These are phyloP conservation scores for Eremomyces bilateralis DNA, from an alignment of 495 filamentous ascomycete species.

Conservation along the genomic window DNA sequence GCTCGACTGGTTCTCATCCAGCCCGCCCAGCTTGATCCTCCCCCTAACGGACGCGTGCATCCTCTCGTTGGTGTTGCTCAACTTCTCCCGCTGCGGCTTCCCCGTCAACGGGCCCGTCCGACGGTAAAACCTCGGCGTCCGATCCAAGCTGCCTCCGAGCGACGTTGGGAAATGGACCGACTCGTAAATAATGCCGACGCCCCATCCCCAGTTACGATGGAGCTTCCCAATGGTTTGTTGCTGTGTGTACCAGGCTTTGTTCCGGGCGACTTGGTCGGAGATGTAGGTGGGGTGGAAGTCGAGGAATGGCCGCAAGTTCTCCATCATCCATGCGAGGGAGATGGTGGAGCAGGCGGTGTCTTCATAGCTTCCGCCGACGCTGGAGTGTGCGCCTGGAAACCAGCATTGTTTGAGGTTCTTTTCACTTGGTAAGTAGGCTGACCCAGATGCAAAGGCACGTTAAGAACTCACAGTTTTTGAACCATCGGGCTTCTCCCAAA, in stretches of 20 bases:
- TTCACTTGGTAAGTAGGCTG: slow-evolving; percentile 8
- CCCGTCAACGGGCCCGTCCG: not conserved
- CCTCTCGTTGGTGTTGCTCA: slow-evolving; percentile 1
- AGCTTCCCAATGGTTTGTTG: not conserved
- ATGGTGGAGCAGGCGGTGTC: slow-evolving; percentile 22
- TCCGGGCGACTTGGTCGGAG: not conserved
- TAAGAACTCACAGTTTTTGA: slow-evolving; percentile 1
- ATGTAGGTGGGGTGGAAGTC: slow-evolving; percentile 9
- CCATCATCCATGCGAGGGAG: slow-evolving; percentile 27
- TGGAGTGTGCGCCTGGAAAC: slow-evolving; percentile 34
- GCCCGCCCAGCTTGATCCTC: not conserved
- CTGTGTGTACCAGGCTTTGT: not conserved
- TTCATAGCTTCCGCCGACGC: slow-evolving; percentile 26
- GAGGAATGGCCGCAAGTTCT: slow-evolving; percentile 16
- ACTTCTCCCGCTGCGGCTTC: not conserved
- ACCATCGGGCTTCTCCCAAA: slow-evolving; percentile 26
- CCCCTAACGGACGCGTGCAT: not conserved
- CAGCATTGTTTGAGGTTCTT: slow-evolving; percentile 26
- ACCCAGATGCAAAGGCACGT: too few species aligned
- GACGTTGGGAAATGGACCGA: not conserved
- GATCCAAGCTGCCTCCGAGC: not conserved
- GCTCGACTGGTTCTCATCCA: not conserved
- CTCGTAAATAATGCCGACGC: not conserved
- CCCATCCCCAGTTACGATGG: not conserved
- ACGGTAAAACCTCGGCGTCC: not conserved